Evolutionary conservation across 2,329 filamentous ascomycete genomes (phyloP).

Genomic region (Colletotrichum aenigma): DNA sequence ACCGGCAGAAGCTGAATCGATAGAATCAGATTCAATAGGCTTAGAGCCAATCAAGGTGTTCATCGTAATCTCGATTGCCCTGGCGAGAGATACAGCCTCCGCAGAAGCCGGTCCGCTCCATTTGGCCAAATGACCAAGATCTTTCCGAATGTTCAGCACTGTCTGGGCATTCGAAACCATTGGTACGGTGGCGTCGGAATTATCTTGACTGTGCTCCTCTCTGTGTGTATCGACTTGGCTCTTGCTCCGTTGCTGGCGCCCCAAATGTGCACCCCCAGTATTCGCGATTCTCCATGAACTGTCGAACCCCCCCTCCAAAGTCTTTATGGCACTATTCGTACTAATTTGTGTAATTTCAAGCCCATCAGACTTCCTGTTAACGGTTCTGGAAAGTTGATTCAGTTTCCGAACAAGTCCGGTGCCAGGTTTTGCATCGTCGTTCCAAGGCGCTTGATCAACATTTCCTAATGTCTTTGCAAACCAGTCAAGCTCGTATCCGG

Average conservation of each 20-base stretch:
- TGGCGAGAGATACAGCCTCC: neutral
- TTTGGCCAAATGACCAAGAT: neutral
- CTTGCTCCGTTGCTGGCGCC: neutral
- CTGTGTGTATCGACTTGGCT: neutral
- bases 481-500: neutral
- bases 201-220: neutral
- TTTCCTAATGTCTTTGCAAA: neutral
- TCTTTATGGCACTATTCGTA: too few relatives aligned
- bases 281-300: too few relatives aligned
- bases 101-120: neutral
- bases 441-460: neutral
- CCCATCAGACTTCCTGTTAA: too few relatives aligned
- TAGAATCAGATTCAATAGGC: too few relatives aligned
- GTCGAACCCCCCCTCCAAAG: too few relatives aligned
- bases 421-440: too few relatives aligned
- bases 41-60: neutral
- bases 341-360: too few relatives aligned
- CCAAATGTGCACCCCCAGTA: too few relatives aligned
- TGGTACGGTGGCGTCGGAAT: too few relatives aligned
- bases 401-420: too few relatives aligned
- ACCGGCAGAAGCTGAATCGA: too few relatives aligned
- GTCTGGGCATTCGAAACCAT: neutral
- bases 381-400: too few relatives aligned
- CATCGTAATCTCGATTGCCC: neutral
- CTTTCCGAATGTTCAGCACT: neutral